These are phyloP conservation scores for Myriangium duriaei DNA, from an alignment of 2,329 filamentous ascomycete genomes.

Conservation along the genomic window DNA sequence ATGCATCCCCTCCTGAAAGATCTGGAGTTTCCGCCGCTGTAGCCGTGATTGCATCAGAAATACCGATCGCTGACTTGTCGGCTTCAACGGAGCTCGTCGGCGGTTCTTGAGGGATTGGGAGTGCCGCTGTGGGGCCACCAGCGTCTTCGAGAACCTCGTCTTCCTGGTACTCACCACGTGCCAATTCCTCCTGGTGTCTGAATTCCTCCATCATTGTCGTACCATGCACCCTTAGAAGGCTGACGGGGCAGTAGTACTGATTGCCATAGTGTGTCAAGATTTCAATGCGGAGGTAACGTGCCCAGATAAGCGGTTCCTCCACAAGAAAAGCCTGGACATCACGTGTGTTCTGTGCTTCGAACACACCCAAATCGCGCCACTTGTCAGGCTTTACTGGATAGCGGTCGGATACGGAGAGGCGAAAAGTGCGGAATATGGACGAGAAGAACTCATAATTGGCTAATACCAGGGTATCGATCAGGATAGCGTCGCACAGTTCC, in stretches of 20 bases:
- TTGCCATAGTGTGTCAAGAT: constrained; percentile 90
- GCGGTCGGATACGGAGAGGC: constrained; percentile 83
- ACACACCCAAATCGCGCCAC: constrained; percentile 80
- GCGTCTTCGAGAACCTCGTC: constrained; percentile 43
- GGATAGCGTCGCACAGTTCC: constrained; percentile 74
- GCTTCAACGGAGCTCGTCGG: constrained; percentile 8
- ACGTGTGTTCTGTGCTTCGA: constrained; percentile 81
- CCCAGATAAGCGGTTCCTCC: constrained; percentile 92
- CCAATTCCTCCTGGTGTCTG: constrained; percentile 66
- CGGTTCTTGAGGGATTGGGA: constrained; percentile 7
- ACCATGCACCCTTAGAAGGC: constrained; percentile 80
- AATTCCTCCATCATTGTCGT: constrained; percentile 92
- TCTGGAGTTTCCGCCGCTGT: no score
- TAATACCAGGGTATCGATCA: constrained; percentile 91
- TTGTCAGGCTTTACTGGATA: constrained; percentile 88
- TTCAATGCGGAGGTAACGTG: constrained; percentile 82
- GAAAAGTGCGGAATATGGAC: constrained; percentile 84
- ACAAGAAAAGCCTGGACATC: constrained; percentile 90
- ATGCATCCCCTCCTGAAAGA: no score
- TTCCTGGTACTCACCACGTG: constrained; percentile 45
- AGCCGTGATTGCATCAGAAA: no score
- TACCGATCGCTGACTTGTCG: constrained; percentile 8
- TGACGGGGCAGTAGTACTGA: constrained; percentile 92
- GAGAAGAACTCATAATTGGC: constrained; percentile 99
- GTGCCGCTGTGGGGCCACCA: constrained; percentile 7